A percentile compares a stretch with the other conserved stretches of the same genome.
These are phyloP conservation scores for Dianthus caryophyllus DNA, from an alignment of 148 eudicot species.

Conservation along the genomic window DNA sequence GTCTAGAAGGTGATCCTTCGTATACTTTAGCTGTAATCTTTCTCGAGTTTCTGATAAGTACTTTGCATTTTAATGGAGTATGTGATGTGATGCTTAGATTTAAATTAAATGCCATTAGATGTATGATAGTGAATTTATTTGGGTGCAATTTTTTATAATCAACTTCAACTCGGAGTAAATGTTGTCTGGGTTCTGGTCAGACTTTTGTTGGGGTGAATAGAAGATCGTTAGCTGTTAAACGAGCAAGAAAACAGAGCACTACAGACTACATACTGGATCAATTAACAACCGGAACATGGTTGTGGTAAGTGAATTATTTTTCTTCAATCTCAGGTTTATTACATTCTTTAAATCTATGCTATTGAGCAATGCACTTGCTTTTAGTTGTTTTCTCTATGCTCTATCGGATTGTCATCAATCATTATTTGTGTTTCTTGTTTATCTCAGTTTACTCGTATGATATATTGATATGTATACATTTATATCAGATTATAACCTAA, in stretches of 20 bases:
- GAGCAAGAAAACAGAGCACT: conserved; percentile 64
- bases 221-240: conserved; percentile 48
- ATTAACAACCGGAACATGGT: conserved; percentile 62
- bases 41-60: no score
- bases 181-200: conserved; percentile 31
- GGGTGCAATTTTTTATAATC: background rate
- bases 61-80: no score
- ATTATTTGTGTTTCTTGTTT: background rate
- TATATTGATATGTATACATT: conserved; percentile 6
- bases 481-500: background rate
- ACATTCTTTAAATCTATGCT: background rate
- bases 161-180: background rate
- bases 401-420: background rate
- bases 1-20: background rate
- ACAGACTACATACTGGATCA: conserved; percentile 54
- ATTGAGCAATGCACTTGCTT: background rate
- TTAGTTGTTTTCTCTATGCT: background rate
- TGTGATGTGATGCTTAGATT: no score
- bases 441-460: conserved; percentile 2
- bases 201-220: conserved; percentile 44
- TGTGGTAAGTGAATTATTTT: conserved; percentile 50
- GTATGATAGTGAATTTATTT: no score
- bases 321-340: background rate
- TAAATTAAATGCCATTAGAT: no score
- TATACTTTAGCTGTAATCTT: background rate